These are phyloP conservation scores for Colletotrichum magnum DNA, from an alignment of 2,329 filamentous ascomycete genomes.

Conservation along the genomic window DNA sequence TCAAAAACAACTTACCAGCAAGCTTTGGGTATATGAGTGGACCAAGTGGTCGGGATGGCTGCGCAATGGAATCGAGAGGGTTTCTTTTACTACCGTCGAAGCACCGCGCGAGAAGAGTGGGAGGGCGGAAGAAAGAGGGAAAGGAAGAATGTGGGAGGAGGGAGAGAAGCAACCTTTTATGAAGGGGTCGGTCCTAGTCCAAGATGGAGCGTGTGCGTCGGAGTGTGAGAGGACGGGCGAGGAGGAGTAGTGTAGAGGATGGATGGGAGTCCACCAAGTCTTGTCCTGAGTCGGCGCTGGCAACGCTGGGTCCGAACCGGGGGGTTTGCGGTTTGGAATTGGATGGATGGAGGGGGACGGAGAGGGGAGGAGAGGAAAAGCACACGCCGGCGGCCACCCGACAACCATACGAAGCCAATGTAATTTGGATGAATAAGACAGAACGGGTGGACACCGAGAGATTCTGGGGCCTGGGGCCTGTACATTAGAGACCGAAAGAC, in stretches of 20 bases:
- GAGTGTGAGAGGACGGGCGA: slow-evolving; percentile 23
- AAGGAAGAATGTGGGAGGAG: slow-evolving; percentile 26
- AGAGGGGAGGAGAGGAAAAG: slow-evolving; percentile 8
- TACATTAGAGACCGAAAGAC: neutral
- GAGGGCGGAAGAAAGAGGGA: slow-evolving; percentile 36
- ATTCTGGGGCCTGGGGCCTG: slow-evolving; percentile 11
- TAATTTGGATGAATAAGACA: slow-evolving; percentile 35
- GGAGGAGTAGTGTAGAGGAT: slow-evolving; percentile 17
- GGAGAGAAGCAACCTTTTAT: slow-evolving; percentile 40
- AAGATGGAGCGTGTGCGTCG: slow-evolving; percentile 20
- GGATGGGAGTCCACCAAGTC: neutral
- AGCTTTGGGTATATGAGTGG: slow-evolving; percentile 20
- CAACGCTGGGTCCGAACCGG: slow-evolving; percentile 33
- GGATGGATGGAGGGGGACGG: slow-evolving; percentile 10
- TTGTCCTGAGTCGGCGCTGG: slow-evolving; percentile 39
- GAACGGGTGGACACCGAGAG: slow-evolving; percentile 23
- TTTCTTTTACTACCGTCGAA: slow-evolving; percentile 40
- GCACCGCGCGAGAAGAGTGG: slow-evolving; percentile 38
- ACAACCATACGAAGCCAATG: slow-evolving; percentile 24
- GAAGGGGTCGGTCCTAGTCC: slow-evolving; percentile 27
- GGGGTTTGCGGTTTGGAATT: slow-evolving; percentile 22
- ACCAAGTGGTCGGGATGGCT: slow-evolving; percentile 30
- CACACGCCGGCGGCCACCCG: slow-evolving; percentile 30
- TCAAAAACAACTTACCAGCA: slow-evolving; percentile 33
- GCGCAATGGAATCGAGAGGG: slow-evolving; percentile 41